Conservation (phyloP, 768 basidiomycete genomes). For the Pleurotus platypus region DNA sequence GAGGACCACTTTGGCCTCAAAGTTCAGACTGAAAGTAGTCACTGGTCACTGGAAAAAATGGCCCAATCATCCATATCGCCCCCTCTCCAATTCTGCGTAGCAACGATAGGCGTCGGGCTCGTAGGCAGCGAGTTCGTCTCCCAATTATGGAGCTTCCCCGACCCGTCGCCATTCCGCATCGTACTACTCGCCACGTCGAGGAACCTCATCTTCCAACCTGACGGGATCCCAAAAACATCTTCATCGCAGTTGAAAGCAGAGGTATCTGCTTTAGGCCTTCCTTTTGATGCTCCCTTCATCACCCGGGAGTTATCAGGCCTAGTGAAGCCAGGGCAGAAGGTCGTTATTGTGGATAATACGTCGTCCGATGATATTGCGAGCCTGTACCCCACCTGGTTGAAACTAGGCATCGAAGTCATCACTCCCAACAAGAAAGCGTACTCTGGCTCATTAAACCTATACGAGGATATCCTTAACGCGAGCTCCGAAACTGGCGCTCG, state of each 20-base stretch:
- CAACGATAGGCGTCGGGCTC: slow-evolving; percentile 88
- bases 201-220: slow-evolving; percentile 49
- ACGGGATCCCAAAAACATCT: slow-evolving; percentile 31
- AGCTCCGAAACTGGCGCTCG: slow-evolving; percentile 58
- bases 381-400: slow-evolving; percentile 77
- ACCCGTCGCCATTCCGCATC: slow-evolving; percentile 56
- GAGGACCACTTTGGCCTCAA: too few species aligned
- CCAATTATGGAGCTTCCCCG: slow-evolving; percentile 70
- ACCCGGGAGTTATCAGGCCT: slow-evolving; percentile 42
- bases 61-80: slow-evolving; percentile 5
- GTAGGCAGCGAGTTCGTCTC: slow-evolving; percentile 86
- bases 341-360: slow-evolving; percentile 89
- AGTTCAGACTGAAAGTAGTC: too few species aligned
- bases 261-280: slow-evolving; percentile 36
- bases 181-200: slow-evolving; percentile 70
- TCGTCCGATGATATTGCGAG: slow-evolving; percentile 79
- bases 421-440: slow-evolving; percentile 99
- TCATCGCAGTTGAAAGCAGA: slow-evolving; percentile 31
- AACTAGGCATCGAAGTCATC: slow-evolving; percentile 78
- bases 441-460: slow-evolving; percentile 68
- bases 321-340: slow-evolving; percentile 41
- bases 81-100: slow-evolving; percentile 45
- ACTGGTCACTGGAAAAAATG: neutral
- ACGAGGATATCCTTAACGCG: slow-evolving; percentile 61
- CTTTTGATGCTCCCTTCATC: slow-evolving; percentile 45